Conservation (phyloP, 2,329 filamentous ascomycete species). For the Pyrenochaeta sp. region DNA sequence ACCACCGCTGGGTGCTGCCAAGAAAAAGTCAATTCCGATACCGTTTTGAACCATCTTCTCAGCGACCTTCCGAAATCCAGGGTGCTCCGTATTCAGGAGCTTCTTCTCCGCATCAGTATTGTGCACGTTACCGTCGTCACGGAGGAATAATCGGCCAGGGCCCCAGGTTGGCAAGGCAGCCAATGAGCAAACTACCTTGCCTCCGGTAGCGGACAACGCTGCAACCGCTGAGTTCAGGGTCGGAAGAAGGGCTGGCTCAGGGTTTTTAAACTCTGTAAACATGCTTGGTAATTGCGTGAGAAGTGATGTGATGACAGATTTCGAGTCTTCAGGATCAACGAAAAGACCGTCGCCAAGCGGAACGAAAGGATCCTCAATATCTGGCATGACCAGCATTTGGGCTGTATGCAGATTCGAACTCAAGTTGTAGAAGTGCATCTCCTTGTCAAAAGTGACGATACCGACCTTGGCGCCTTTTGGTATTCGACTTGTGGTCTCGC, state of each 20-base stretch:
- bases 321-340: constrained; percentile 91
- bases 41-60: constrained; percentile 88
- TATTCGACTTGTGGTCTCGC: constrained; percentile 64
- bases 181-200: constrained; percentile 89
- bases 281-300: constrained; percentile 82
- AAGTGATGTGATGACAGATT: constrained; percentile 86
- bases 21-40: constrained; percentile 91
- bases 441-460: constrained; percentile 95
- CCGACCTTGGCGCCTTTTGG: constrained; percentile 86
- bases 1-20: constrained; percentile 87
- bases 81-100: constrained; percentile 88
- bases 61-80: constrained; percentile 84
- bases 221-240: constrained; percentile 83
- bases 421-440: constrained; percentile 98
- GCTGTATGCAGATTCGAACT: constrained; percentile 81
- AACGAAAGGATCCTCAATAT: constrained; percentile 95
- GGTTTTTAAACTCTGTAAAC: constrained; percentile 87
- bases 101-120: constrained; percentile 88
- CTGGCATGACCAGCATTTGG: constrained; percentile 98
- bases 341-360: constrained; percentile 91
- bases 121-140: constrained; percentile 87
- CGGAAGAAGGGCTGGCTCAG: constrained; percentile 87
- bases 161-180: constrained; percentile 91
- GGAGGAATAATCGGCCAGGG: constrained; percentile 81
- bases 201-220: constrained; percentile 86